These are phyloP conservation scores for Cubamyces sp. DNA, from an alignment of 768 basidiomycete genomes.

Conservation along the genomic window DNA sequence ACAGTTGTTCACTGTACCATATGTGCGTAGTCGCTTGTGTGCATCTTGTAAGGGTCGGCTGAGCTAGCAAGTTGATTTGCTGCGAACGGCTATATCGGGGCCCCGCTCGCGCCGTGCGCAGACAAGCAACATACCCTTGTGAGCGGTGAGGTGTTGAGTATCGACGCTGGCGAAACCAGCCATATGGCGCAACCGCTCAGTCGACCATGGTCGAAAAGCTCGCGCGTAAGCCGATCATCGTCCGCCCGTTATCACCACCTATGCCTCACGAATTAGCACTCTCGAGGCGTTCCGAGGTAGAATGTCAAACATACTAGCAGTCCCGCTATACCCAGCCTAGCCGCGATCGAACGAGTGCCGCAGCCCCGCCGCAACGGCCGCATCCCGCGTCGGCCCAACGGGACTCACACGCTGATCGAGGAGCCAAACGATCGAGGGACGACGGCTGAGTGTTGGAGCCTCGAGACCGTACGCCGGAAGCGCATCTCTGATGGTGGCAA, in stretches of 20 bases:
- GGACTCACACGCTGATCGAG: background rate
- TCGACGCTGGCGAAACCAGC: too few relatives aligned
- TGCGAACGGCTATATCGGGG: too few relatives aligned
- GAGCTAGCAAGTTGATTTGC: too few relatives aligned
- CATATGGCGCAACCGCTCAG: background rate
- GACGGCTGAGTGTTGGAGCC: too few relatives aligned
- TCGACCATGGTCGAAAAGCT: background rate
- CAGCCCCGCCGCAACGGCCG: background rate
- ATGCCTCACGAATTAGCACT: background rate
- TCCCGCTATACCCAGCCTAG: background rate
- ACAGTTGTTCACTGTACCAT: too few relatives aligned
- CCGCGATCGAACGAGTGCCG: background rate
- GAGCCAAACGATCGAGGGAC: too few relatives aligned
- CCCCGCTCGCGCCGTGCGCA: too few relatives aligned
- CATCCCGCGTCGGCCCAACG: too few relatives aligned
- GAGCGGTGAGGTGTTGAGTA: too few relatives aligned
- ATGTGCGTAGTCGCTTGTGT: too few relatives aligned
- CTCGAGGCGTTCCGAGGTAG: background rate
- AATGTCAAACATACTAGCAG: background rate
- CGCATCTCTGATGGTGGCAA: conserved; percentile 12
- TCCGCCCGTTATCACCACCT: background rate
- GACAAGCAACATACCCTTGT: too few relatives aligned
- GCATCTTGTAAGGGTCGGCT: too few relatives aligned
- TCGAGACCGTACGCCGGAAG: background rate
- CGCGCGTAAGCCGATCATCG: background rate